A percentile compares a stretch with the other conserved stretches of the same genome.
These are phyloP conservation scores for Zygotorulaspora mrakii DNA, from an alignment of 1,139 yeast genomes.

Conservation along the genomic window DNA sequence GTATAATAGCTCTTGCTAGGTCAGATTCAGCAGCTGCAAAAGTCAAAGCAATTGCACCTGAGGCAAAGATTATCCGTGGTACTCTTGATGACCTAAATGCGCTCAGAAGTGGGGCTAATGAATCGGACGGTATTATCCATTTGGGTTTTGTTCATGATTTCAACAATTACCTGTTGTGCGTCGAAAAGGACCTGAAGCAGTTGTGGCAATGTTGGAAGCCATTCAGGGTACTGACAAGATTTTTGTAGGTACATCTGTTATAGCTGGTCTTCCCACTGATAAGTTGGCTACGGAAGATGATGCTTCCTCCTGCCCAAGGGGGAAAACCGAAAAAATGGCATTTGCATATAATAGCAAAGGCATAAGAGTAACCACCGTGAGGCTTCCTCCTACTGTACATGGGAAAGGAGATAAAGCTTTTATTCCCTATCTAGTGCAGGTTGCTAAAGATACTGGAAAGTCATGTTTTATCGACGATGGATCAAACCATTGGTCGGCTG, in stretches of 20 bases:
- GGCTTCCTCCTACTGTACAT: conserved; percentile 37
- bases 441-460: conserved; percentile 21
- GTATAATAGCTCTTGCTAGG: conserved; percentile 30
- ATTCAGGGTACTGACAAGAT: conserved; percentile 30
- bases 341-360: conserved; percentile 26
- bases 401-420: conserved; percentile 31
- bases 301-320: conserved; percentile 7
- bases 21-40: conserved; percentile 27
- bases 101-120: conserved; percentile 30
- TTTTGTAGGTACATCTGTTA: conserved; percentile 27
- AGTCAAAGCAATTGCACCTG: conserved; percentile 24
- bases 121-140: conserved; percentile 39
- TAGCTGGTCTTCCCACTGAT: conserved; percentile 12
- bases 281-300: conserved; percentile 9
- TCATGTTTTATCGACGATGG: conserved; percentile 34
- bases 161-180: conserved; percentile 13
- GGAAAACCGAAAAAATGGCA: conserved; percentile 12
- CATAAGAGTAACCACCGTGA: conserved; percentile 25
- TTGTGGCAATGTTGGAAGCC: conserved; percentile 28
- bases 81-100: conserved; percentile 29
- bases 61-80: conserved; percentile 31
- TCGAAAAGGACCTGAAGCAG: conserved; percentile 28
- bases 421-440: conserved; percentile 18
- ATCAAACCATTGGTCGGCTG: conserved; percentile 35
- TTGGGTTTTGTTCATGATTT: conserved; percentile 38